These are phyloP conservation scores for Juglanconis oblonga DNA, from an alignment of 2,329 filamentous ascomycete species.

Conservation along the genomic window DNA sequence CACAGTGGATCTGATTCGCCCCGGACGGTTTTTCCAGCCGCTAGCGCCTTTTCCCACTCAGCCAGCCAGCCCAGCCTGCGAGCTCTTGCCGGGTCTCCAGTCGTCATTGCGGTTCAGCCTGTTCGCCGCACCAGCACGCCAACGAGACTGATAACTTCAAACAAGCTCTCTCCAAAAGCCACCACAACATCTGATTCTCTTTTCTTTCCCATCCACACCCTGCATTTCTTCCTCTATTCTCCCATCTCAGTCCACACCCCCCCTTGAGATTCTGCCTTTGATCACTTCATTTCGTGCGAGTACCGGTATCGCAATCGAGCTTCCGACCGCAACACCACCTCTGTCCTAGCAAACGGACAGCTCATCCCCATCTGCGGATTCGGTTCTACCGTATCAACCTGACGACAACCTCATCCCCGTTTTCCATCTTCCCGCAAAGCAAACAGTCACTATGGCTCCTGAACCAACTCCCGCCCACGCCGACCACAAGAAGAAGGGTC, in stretches of 20 bases:
- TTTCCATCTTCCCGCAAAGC: conserved; percentile 12
- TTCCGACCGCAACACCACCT: conserved; percentile 5
- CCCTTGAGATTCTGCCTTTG: not conserved
- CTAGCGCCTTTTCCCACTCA: not conserved
- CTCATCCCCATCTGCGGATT: not conserved
- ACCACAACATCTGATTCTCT: not conserved
- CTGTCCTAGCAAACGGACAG: conserved; percentile 10
- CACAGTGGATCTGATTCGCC: conserved; percentile 13
- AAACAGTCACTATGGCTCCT: conserved; percentile 62
- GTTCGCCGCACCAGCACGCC: not conserved
- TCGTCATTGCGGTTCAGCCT: not conserved
- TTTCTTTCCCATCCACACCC: conserved; percentile 1
- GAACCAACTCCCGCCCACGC: conserved; percentile 52
- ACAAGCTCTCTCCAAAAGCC: not conserved
- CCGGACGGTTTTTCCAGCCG: conserved; percentile 12
- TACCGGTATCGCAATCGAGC: not conserved
- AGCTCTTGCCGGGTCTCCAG: conserved; percentile 16
- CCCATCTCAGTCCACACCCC: not conserved
- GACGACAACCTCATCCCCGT: conserved; percentile 4
- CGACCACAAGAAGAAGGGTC: conserved; percentile 78
- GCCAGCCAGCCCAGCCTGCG: conserved; percentile 9
- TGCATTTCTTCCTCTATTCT: not conserved
- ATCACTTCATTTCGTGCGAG: not conserved
- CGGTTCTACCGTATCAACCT: conserved; percentile 6
- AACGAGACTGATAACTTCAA: conserved; percentile 1